Evolutionary conservation across 2,329 filamentous ascomycete species (phyloP).

Genomic region (Cordyceps cateniannulata): DNA sequence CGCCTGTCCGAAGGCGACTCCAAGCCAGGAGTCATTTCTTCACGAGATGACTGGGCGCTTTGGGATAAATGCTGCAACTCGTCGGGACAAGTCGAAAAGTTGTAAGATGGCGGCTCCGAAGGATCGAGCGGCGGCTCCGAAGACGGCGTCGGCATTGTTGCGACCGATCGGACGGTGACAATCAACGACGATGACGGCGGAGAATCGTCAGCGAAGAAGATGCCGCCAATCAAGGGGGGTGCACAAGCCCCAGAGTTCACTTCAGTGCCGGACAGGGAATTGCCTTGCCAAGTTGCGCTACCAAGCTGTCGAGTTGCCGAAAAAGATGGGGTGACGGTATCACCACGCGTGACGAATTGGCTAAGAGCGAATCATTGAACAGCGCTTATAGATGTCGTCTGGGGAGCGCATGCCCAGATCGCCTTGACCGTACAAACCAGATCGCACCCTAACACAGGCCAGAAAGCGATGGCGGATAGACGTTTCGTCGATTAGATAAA

Average conservation of each 20-base stretch:
- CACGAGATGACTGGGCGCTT: constrained; percentile 20
- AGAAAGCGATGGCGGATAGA: neutral
- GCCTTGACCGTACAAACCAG: neutral
- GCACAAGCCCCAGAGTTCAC: neutral
- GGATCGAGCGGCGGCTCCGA: constrained; percentile 33
- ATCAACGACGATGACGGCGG: constrained; percentile 16
- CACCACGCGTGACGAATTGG: constrained; percentile 6
- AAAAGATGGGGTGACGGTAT: neutral
- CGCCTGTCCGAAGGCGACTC: constrained; percentile 11
- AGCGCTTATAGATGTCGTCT: constrained; percentile 3
- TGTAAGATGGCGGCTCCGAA: constrained; percentile 30
- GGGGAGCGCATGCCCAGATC: constrained; percentile 14
- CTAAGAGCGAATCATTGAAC: constrained; percentile 1
- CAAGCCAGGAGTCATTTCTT: constrained; percentile 16
- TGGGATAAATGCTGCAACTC: constrained; percentile 27
- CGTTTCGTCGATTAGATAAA: neutral
- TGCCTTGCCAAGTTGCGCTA: neutral
- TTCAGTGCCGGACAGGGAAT: neutral
- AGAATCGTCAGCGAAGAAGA: neutral
- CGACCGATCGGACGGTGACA: constrained; percentile 8
- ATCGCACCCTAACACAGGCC: neutral
- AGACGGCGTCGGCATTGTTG: constrained; percentile 41
- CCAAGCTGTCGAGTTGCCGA: neutral
- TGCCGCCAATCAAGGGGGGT: neutral
- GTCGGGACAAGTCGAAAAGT: constrained; percentile 39